A percentile compares a stretch with the other conserved stretches of the same genome.
phyloP scores from a whole-genome alignment of 805 yeast species.

The Monosporozyma siamensis region DNA sequence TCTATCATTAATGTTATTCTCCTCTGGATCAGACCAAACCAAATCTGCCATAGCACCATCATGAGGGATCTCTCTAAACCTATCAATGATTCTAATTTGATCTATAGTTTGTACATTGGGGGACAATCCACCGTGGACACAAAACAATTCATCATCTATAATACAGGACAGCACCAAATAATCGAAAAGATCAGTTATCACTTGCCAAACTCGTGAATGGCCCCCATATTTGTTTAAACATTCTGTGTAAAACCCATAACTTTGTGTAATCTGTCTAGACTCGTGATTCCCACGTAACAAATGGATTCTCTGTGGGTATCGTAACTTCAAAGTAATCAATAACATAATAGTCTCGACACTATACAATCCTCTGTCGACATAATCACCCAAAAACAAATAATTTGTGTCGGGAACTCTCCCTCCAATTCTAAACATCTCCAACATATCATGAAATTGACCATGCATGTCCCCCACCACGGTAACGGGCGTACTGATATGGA shows the following conservation, averaged over 20 bases:
- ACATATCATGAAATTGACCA: constrained; percentile 89
- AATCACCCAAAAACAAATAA: constrained; percentile 88
- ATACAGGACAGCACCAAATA: constrained; percentile 82
- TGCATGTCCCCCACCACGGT: constrained; percentile 97
- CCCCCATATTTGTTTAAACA: constrained; percentile 81
- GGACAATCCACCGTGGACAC: constrained; percentile 94
- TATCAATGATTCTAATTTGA: constrained; percentile 80
- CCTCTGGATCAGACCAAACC: constrained; percentile 98
- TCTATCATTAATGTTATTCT: constrained; percentile 47
- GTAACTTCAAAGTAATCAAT: constrained; percentile 68
- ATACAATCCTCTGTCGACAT: constrained; percentile 92
- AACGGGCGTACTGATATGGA: constrained; percentile 74
- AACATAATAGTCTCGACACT: constrained; percentile 87
- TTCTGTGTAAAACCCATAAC: constrained; percentile 94
- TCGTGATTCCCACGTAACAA: constrained; percentile 93
- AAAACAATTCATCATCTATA: constrained; percentile 81
- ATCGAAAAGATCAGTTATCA: constrained; percentile 89
- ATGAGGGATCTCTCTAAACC: constrained; percentile 93
- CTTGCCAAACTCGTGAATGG: constrained; percentile 69
- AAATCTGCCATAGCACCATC: constrained; percentile 99
- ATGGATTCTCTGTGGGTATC: constrained; percentile 79
- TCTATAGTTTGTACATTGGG: constrained; percentile 93
- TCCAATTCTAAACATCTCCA: constrained; percentile 89
- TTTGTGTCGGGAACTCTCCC: constrained; percentile 91
- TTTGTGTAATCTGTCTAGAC: constrained; percentile 91